These are phyloP conservation scores for Ogataea salicorniae DNA, from an alignment of 805 yeast genomes.

Conservation along the genomic window DNA sequence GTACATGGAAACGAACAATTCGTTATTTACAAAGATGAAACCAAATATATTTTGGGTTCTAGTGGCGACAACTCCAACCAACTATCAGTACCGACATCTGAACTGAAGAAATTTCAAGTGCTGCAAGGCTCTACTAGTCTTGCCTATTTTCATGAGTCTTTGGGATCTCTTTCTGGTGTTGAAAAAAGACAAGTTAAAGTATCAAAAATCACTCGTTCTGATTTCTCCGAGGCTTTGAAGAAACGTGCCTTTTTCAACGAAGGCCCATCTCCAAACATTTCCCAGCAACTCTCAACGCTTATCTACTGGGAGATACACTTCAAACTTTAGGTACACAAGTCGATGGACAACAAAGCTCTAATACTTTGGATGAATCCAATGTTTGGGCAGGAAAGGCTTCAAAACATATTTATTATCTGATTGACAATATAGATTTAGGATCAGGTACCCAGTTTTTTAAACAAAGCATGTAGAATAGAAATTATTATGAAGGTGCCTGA, in stretches of 20 bases:
- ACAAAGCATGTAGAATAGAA: too few species aligned
- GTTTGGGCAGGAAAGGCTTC: too few species aligned
- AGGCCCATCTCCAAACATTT: background rate
- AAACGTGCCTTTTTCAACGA: background rate
- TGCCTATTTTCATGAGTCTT: conserved; percentile 5
- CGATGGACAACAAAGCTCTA: background rate
- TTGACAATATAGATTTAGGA: too few species aligned
- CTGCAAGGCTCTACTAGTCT: background rate
- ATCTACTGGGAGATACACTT: background rate
- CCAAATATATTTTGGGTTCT: background rate
- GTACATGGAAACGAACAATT: background rate
- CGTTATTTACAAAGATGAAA: background rate
- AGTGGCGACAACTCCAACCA: background rate
- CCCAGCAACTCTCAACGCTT: too few species aligned
- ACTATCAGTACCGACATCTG: background rate
- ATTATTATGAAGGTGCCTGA: too few species aligned
- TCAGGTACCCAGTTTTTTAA: too few species aligned
- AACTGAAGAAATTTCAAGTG: background rate
- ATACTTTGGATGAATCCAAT: too few species aligned
- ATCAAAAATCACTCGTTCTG: conserved; percentile 7
- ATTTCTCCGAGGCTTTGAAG: conserved; percentile 5
- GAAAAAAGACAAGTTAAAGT: conserved; percentile 5
- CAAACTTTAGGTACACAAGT: background rate
- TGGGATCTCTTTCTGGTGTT: conserved; percentile 3
- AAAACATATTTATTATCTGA: too few species aligned